Evolutionary conservation across 2,329 filamentous ascomycete genomes (phyloP).

Genomic region (Coniochaeta sp.): DNA sequence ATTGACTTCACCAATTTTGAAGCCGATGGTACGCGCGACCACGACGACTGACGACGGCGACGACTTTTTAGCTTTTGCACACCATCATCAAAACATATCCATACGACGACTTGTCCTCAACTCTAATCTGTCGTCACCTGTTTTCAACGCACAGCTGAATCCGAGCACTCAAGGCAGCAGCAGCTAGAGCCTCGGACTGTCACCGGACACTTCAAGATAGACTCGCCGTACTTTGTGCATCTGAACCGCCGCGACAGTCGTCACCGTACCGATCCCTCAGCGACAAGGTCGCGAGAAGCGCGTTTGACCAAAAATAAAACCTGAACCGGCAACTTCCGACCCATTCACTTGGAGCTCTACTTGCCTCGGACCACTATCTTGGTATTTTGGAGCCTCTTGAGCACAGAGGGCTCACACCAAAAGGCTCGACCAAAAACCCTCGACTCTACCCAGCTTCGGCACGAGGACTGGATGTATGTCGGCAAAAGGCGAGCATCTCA

Average conservation of each 20-base stretch:
- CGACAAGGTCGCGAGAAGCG: neutral
- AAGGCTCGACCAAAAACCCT: too few species aligned
- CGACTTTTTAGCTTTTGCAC: neutral
- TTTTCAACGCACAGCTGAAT: neutral
- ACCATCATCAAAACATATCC: neutral
- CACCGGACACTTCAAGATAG: neutral
- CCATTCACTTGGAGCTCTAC: too few species aligned
- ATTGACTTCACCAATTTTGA: neutral
- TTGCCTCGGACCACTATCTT: too few species aligned
- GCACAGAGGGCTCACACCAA: too few species aligned
- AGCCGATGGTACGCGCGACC: neutral
- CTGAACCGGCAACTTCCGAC: too few species aligned
- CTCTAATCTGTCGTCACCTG: neutral
- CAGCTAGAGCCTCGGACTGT: neutral
- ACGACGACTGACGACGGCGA: neutral
- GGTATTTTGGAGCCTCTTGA: too few species aligned
- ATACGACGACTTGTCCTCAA: neutral
- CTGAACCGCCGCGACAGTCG: too few species aligned
- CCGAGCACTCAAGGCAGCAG: neutral
- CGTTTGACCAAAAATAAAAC: too few species aligned
- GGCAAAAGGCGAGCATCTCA: slow-evolving; percentile 37
- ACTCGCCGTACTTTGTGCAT: neutral
- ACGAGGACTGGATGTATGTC: slow-evolving; percentile 31
- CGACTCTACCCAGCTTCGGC: too few species aligned
- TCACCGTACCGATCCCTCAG: neutral